phyloP scores from a whole-genome alignment of 495 filamentous ascomycete species.

The Cercophora newfieldiana region DNA sequence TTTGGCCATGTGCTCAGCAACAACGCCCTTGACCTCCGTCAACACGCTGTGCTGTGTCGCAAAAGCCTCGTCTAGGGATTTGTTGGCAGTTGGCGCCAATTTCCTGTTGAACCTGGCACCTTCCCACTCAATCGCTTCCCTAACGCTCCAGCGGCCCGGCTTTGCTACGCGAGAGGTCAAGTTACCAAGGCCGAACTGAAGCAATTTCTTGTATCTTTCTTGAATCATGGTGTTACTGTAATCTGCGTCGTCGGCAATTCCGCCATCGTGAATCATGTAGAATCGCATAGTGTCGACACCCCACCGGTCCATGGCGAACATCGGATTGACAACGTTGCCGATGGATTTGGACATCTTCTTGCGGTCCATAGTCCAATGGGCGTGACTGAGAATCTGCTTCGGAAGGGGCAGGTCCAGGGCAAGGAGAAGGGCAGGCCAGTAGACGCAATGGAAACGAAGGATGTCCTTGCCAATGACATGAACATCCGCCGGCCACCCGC shows the following conservation, averaged over 20 bases:
- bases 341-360: slow-evolving; percentile 95
- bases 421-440: slow-evolving; percentile 96
- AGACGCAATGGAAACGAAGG: slow-evolving; percentile 91
- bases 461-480: slow-evolving; percentile 98
- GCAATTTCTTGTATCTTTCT: slow-evolving; percentile 71
- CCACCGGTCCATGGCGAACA: slow-evolving; percentile 87
- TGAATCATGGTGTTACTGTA: slow-evolving; percentile 80
- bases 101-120: background rate
- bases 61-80: background rate
- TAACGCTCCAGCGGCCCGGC: slow-evolving; percentile 65
- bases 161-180: slow-evolving; percentile 67
- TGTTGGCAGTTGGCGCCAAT: background rate
- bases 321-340: slow-evolving; percentile 94
- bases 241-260: slow-evolving; percentile 71
- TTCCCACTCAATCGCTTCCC: slow-evolving; percentile 45
- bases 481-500: slow-evolving; percentile 86
- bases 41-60: slow-evolving; percentile 8
- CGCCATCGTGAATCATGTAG: slow-evolving; percentile 78
- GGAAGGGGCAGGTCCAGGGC: slow-evolving; percentile 83
- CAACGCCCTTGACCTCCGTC: slow-evolving; percentile 29
- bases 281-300: slow-evolving; percentile 85
- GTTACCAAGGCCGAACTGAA: slow-evolving; percentile 78
- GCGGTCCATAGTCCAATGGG: slow-evolving; percentile 88
- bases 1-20: slow-evolving; percentile 60
- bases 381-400: slow-evolving; percentile 79